Conservation (phyloP, 169 alveolate genomes). For the Cryptosporidium muris region DNA sequence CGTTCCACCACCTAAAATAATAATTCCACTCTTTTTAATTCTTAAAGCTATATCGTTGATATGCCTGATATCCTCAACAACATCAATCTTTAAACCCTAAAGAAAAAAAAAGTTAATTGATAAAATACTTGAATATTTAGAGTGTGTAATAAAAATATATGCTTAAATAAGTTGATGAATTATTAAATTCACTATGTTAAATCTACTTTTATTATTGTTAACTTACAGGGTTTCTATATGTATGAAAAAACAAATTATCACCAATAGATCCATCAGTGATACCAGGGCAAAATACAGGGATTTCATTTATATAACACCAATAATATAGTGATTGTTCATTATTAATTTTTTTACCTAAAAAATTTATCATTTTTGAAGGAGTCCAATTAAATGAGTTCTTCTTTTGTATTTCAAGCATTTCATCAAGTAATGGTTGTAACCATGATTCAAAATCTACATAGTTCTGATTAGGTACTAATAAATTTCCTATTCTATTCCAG, state of each 20-base stretch:
- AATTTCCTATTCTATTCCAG: conserved; percentile 97
- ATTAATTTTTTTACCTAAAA: conserved; percentile 94
- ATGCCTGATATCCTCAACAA: conserved; percentile 91
- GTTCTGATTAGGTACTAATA: conserved; percentile 96
- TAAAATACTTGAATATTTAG: not conserved
- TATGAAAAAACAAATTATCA: conserved; percentile 89
- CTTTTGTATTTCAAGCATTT: conserved; percentile 89
- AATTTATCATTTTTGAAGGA: conserved; percentile 90
- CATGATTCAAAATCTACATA: conserved; percentile 95
- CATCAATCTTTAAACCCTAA: conserved; percentile 92
- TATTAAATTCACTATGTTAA: conserved; percentile 2
- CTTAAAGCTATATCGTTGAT: conserved; percentile 92
- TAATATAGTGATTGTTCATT: conserved; percentile 94
- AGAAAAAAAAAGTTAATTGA: not conserved
- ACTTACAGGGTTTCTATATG: conserved; percentile 73
- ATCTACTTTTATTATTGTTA: not conserved
- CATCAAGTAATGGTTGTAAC: conserved; percentile 94
- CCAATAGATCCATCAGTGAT: conserved; percentile 99
- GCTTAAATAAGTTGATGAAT: conserved; percentile 38
- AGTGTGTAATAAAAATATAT: not conserved
- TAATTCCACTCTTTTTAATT: conserved; percentile 93
- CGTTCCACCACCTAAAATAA: conserved; percentile 97
- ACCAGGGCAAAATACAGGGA: conserved; percentile 99
- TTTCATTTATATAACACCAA: conserved; percentile 97
- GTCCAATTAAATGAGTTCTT: conserved; percentile 83